phyloP scores from a whole-genome alignment of 2,329 filamentous ascomycete genomes.

The Hypoxylon sp. region DNA sequence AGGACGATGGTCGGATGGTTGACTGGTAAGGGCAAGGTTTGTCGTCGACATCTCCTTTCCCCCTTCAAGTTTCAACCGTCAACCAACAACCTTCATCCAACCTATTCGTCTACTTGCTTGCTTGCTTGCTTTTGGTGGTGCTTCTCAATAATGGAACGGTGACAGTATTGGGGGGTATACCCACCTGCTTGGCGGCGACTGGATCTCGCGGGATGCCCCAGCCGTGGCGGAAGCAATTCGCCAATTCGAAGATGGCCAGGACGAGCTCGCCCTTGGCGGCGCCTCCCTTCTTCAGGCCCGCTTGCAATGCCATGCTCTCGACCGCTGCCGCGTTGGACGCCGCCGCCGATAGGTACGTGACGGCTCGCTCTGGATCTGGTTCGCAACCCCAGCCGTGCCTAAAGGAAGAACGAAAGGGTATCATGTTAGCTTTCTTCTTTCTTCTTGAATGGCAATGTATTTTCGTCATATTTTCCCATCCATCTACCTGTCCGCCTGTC shows the following conservation, averaged over 20 bases:
- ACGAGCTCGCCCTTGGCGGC: constrained; percentile 96
- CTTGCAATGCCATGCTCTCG: constrained; percentile 83
- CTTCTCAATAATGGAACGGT: constrained; percentile 33
- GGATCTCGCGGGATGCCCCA: constrained; percentile 92
- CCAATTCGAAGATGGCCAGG: constrained; percentile 94
- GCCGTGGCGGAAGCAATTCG: constrained; percentile 90
- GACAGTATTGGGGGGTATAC: constrained; percentile 40
- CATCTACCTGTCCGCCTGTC: too few relatives aligned
- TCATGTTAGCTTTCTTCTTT: constrained; percentile 37
- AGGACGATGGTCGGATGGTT: constrained; percentile 9
- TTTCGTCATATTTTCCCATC: constrained; percentile 18
- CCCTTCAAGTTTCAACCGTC: too few relatives aligned
- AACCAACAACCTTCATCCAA: not conserved
- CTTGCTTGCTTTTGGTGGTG: too few relatives aligned
- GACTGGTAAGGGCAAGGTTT: constrained; percentile 15
- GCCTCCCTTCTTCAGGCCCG: constrained; percentile 91
- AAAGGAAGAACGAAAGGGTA: constrained; percentile 22
- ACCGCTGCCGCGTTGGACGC: constrained; percentile 89
- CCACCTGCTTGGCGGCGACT: constrained; percentile 78
- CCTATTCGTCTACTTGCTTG: constrained; percentile 14
- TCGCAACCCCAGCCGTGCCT: constrained; percentile 94
- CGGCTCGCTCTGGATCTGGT: constrained; percentile 74
- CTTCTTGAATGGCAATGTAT: constrained; percentile 10
- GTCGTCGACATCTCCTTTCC: constrained; percentile 11
- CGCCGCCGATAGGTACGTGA: constrained; percentile 86